Conservation (phyloP, 352 stramenopile genomes). For the Globisporangium middletonii region DNA sequence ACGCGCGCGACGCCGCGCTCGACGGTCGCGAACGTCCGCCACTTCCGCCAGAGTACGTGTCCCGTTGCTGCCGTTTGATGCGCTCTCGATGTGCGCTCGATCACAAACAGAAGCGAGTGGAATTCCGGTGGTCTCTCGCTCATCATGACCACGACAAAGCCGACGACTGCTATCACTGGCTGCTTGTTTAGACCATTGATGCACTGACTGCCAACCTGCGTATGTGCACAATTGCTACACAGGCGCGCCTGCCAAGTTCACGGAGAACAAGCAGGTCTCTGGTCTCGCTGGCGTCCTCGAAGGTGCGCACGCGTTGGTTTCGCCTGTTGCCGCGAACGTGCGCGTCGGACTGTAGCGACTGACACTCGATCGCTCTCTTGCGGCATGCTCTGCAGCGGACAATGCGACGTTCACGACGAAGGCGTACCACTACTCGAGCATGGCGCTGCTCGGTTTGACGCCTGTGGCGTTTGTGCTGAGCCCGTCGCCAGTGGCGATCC, state of each 20-base stretch:
- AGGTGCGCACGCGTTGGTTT: constrained; percentile 29
- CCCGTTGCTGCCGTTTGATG: background rate
- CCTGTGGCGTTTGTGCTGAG: constrained; percentile 71
- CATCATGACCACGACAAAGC: too few species aligned
- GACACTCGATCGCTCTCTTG: background rate
- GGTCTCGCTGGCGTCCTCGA: constrained; percentile 60
- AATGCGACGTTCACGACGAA: constrained; percentile 64
- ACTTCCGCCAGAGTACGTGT: constrained; percentile 72
- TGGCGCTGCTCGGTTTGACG: constrained; percentile 49
- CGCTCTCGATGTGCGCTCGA: background rate
- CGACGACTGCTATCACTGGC: background rate
- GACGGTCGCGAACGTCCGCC: constrained; percentile 35
- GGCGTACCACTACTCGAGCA: constrained; percentile 54
- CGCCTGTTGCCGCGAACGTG: background rate
- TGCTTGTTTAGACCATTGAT: background rate
- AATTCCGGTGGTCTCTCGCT: constrained; percentile 19
- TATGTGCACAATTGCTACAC: background rate
- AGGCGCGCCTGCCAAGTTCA: constrained; percentile 62
- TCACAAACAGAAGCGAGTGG: background rate
- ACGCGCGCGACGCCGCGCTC: constrained; percentile 21
- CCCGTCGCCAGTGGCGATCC: constrained; percentile 60
- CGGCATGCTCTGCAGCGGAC: constrained; percentile 34
- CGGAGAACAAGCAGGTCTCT: constrained; percentile 73
- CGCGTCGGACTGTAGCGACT: background rate
- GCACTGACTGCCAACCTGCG: background rate